phyloP scores from a whole-genome alignment of 768 basidiomycete species.

The Clathrus columnatus region DNA sequence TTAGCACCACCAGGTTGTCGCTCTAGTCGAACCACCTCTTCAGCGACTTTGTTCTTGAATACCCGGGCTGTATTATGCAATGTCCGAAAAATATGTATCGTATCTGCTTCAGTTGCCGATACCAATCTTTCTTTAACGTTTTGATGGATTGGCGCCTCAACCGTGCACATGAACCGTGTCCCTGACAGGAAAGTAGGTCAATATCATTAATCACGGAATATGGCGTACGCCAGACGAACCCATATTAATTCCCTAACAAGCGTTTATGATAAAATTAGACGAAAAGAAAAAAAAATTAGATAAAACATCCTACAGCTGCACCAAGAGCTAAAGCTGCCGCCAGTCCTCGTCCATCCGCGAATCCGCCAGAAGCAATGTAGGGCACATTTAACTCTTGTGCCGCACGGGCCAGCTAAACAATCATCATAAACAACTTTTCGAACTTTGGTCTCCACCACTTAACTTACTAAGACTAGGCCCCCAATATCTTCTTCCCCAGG shows the following conservation, averaged over 20 bases:
- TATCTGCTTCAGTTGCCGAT: conserved; percentile 71
- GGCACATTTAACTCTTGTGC: conserved; percentile 77
- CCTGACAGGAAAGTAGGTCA: conserved; percentile 22
- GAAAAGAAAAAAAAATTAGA: neutral
- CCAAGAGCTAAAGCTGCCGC: conserved; percentile 77
- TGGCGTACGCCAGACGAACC: conserved; percentile 26
- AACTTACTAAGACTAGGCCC: conserved; percentile 65
- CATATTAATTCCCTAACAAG: conserved; percentile 77
- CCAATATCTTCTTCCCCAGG: conserved; percentile 94
- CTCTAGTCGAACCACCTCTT: conserved; percentile 82
- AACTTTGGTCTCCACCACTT: conserved; percentile 3
- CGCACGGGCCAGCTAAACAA: conserved; percentile 70
- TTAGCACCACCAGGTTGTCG: conserved; percentile 73
- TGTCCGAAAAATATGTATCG: conserved; percentile 69
- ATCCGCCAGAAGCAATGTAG: conserved; percentile 85
- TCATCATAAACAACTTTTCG: neutral
- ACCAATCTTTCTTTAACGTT: conserved; percentile 90
- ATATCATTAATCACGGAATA: neutral
- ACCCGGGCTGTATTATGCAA: conserved; percentile 78
- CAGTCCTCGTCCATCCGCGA: conserved; percentile 79
- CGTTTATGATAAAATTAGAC: neutral
- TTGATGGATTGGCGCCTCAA: conserved; percentile 82
- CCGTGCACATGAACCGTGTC: conserved; percentile 89
- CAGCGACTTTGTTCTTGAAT: conserved; percentile 74
- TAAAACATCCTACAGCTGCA: conserved; percentile 47